Evolutionary conservation across 208 protist species (phyloP), one percentile per base, ranked within the genome.

Genomic region (Trypanosoma lewisi): DNA sequence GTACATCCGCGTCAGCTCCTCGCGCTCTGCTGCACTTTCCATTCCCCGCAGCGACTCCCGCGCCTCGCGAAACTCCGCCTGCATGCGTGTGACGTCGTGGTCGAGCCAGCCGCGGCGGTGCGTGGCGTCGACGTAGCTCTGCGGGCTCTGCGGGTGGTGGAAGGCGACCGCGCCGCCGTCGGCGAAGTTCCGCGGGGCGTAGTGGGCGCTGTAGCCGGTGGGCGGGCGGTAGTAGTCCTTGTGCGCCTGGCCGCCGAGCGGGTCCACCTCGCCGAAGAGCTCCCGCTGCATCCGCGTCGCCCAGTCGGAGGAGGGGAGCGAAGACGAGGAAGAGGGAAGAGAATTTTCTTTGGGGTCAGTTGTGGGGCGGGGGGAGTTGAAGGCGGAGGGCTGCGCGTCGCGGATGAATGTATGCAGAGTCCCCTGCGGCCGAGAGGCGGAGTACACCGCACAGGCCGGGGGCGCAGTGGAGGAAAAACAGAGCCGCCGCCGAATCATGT

Each of bases 151-250:
- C 17, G 34, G 16, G 63, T 95, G 89, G 7, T 69, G 77, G 69
- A 93, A 92, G 17, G 74, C 77, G 25, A 95, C 74, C 17, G 82
- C 82, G 30, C 85, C 84, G 27, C 58, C 77, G 6, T 75, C 55
- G 11, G 75, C 75, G 60, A 93, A 96, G 70, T 93, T 84, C n/a
- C 89, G 78, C 11, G 89, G 89, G 5, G 89, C 89, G 69, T 93
- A 96, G 65, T 89, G 80, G 27, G 89, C 86, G 11, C 56, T 67
- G 73, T 89, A 93, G 11, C 89, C 89, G 44, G 63, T 66, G 4
- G 77, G 69, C 0, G 86, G 80, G 61, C 89, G 86, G 58, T 91
- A 96, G 78, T 91, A 93, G 63, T 96, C 89, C 71, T 86, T 88
- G 73, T 92, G 86, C 8, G 75, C 78, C 28, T 87, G 59, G 16